Evolutionary conservation across 768 basidiomycete genomes (phyloP).

Genomic region (Psilocybe sp.): DNA sequence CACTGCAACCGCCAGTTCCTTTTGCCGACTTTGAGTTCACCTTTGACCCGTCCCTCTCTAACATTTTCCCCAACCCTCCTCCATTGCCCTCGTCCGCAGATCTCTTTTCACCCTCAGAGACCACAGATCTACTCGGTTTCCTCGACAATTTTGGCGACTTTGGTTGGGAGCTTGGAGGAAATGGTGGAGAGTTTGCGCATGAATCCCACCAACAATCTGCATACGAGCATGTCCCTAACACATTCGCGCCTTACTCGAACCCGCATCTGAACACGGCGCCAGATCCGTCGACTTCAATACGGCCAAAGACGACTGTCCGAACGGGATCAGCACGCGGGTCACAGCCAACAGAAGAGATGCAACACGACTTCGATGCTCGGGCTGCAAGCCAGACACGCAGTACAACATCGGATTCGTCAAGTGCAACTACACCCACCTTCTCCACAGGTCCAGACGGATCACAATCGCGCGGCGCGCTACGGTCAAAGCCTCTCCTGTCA

Average conservation of each 20-base stretch:
- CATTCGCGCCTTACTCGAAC: conserved; percentile 42
- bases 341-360: conserved; percentile 17
- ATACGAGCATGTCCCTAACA: conserved; percentile 23
- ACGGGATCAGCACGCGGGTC: conserved; percentile 8
- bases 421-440: conserved; percentile 17
- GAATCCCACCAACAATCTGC: conserved; percentile 23
- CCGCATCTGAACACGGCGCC: conserved; percentile 44
- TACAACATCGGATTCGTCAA: conserved; percentile 28
- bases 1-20: conserved; percentile 50
- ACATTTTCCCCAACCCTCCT: conserved; percentile 58
- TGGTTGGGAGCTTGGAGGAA: conserved; percentile 52
- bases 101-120: conserved; percentile 77
- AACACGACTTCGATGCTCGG: conserved; percentile 17
- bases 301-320: conserved; percentile 28
- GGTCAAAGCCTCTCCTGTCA: conserved; percentile 65
- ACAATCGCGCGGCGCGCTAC: conserved; percentile 26
- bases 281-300: conserved; percentile 36
- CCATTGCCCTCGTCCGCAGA: conserved; percentile 71
- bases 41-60: conserved; percentile 61
- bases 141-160: conserved; percentile 73
- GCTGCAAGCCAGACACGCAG: conserved; percentile 22
- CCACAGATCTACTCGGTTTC: conserved; percentile 76
- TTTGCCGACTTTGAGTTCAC: conserved; percentile 70
- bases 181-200: conserved; percentile 12
- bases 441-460: conserved; percentile 13